phyloP scores from a whole-genome alignment of 805 yeast genomes.

The Metschnikowia colocasiae region DNA sequence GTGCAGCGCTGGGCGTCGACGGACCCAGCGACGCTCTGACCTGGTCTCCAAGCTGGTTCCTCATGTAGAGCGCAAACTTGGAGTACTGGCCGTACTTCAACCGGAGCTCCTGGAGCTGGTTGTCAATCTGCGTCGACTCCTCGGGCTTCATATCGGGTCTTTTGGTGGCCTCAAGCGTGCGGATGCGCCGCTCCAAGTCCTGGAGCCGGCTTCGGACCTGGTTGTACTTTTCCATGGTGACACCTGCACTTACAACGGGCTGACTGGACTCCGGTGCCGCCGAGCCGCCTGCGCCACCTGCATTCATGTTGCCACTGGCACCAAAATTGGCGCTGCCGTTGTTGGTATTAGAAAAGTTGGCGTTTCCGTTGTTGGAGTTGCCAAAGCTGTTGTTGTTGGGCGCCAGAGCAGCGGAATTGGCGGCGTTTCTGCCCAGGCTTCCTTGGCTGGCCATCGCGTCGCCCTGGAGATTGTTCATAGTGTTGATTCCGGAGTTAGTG shows the following conservation, averaged over 20 bases:
- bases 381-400: not conserved
- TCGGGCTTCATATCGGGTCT: slow-evolving; percentile 43
- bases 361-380: not conserved
- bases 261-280: not conserved
- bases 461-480: not conserved
- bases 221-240: slow-evolving; percentile 38
- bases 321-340: not conserved
- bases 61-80: slow-evolving; percentile 47
- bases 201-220: slow-evolving; percentile 45
- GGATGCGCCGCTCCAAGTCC: slow-evolving; percentile 48
- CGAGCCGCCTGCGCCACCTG: not conserved
- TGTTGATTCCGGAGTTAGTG: not conserved
- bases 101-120: slow-evolving; percentile 47
- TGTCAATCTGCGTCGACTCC: slow-evolving; percentile 40
- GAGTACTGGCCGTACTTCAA: slow-evolving; percentile 48
- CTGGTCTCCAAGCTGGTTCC: slow-evolving; percentile 37
- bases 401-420: not conserved
- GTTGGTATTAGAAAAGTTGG: not conserved
- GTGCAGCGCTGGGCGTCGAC: slow-evolving; percentile 8
- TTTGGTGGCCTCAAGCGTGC: slow-evolving; percentile 48
- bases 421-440: not conserved
- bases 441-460: not conserved
- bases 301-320: not conserved
- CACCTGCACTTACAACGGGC: slow-evolving; percentile 5
- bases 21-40: slow-evolving; percentile 15